Evolutionary conservation across 257 asterid species (phyloP).

Genomic region (Perilla frutescens): DNA sequence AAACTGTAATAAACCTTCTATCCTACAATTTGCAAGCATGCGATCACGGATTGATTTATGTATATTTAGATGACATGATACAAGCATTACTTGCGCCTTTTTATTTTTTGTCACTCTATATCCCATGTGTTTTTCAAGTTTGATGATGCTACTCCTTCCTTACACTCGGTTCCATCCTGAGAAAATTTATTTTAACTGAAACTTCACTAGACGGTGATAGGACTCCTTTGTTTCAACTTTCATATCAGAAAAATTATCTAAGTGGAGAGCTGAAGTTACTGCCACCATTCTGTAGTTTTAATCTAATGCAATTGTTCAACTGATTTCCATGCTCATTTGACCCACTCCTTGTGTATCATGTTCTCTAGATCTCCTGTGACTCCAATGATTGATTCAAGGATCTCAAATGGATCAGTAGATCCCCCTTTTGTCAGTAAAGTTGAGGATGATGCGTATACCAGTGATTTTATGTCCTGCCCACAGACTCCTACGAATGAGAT

Average conservation of each 20-base stretch:
- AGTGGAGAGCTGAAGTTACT: not conserved
- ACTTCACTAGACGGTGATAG: not conserved
- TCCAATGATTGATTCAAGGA: constrained; percentile 57
- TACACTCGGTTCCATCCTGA: not conserved
- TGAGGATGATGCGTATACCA: constrained; percentile 41
- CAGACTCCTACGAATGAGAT: constrained; percentile 40
- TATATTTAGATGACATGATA: too few species aligned
- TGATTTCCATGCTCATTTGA: not conserved
- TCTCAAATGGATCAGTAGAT: constrained; percentile 49
- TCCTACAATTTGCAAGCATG: not conserved
- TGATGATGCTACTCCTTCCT: too few species aligned
- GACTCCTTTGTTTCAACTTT: not conserved
- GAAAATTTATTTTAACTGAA: constrained; percentile 2
- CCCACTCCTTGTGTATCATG: constrained; percentile 1
- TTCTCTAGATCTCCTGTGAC: constrained; percentile 61
- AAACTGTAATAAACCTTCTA: not conserved
- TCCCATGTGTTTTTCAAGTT: too few species aligned
- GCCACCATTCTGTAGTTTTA: not conserved
- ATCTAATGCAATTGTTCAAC: constrained; percentile 5
- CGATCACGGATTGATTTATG: not conserved
- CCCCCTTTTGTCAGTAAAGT: constrained; percentile 45
- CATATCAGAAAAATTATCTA: not conserved
- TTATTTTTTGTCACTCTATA: too few species aligned
- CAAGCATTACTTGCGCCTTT: too few species aligned
- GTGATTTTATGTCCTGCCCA: constrained; percentile 44